Evolutionary conservation across 176 grass and related monocot genomes (phyloP), one percentile per base, ranked within the genome.

Genomic region (Dactylis glomerata): DNA sequence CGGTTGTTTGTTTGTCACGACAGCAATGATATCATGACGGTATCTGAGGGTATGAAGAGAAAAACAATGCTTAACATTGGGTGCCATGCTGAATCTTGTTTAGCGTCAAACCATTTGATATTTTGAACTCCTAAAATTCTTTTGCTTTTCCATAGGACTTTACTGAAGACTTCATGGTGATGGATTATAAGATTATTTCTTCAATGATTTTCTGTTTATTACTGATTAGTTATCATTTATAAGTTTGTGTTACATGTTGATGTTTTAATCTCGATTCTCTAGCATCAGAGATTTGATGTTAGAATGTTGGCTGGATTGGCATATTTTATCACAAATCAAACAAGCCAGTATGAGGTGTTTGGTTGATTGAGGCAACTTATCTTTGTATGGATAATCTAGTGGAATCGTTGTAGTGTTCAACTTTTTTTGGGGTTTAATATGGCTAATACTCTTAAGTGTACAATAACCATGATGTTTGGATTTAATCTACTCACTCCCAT

Each of bases 61-160:
- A 49, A 81, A 86, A 78, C 40, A 62, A 42, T 76, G 88, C 58
- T 87, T 58, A 87, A 52, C 75, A 84, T 62, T 69, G 75, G 68
- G 66, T 20, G 59, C 46, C 49, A 27, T 87, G 58, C 58, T 76
- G 89, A 87, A 91, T 80, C 59, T 76, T 70, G 12, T 30, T 32
- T 65, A 73, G 66, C 40, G 47, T 72, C 66, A 79, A 80, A 83
- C 37, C 47, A 30, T 85, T 85, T 90, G 64, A 78, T 87, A 90
- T 93, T 51, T 90, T 22, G 54, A 81, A 80, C 81, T 68, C 23
- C 72, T 54, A 82, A 85, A 81, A 61, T 82, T 85, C 30, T 87
- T 90, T 90, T 83, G 84, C 80, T 79, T 90, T 82, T 87, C 38
- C 58, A 67, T 87, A 90, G 84, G 84, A 58, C 38, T 90, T 83